Percentiles rank a stretch among this genome's conserved stretches.
Conservation (phyloP, 495 filamentous ascomycete genomes). For the Arthonia radiata region DNA sequence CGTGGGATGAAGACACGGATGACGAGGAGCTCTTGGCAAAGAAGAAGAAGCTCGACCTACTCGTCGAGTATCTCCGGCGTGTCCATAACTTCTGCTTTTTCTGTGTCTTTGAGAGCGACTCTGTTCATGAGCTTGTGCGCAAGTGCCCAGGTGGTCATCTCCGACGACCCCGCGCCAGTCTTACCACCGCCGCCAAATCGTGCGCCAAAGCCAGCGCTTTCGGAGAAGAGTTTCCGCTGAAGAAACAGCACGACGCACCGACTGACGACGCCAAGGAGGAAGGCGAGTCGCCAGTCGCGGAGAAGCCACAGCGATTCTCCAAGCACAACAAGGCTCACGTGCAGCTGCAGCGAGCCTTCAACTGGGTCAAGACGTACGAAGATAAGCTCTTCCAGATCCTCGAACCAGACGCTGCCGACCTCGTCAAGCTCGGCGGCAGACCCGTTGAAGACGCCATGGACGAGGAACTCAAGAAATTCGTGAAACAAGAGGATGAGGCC, state of each 20-base stretch:
- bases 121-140: constrained; percentile 76
- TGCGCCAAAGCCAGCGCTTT: constrained; percentile 64
- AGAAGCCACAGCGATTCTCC: constrained; percentile 30
- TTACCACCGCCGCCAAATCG: constrained; percentile 57
- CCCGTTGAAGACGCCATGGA: constrained; percentile 61
- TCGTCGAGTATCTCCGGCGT: constrained; percentile 87
- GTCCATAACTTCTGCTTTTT: constrained; percentile 99
- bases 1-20: constrained; percentile 57
- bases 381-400: constrained; percentile 84
- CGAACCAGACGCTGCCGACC: constrained; percentile 66
- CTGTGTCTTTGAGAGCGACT: constrained; percentile 95
- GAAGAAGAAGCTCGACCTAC: constrained; percentile 88
- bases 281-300: constrained; percentile 21
- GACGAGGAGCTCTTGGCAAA: constrained; percentile 71
- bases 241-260: constrained; percentile 37
- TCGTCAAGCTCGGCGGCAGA: constrained; percentile 73
- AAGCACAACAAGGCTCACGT: constrained; percentile 72
- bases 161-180: constrained; percentile 59
- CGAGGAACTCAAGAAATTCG: constrained; percentile 64
- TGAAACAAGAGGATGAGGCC: constrained; percentile 90
- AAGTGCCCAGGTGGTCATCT: constrained; percentile 96
- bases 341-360: constrained; percentile 81
- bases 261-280: constrained; percentile 39
- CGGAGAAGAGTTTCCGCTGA: constrained; percentile 56
- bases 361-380: constrained; percentile 98